Conservation (phyloP, 257 asterid species). For the Eustoma russellianum region DNA sequence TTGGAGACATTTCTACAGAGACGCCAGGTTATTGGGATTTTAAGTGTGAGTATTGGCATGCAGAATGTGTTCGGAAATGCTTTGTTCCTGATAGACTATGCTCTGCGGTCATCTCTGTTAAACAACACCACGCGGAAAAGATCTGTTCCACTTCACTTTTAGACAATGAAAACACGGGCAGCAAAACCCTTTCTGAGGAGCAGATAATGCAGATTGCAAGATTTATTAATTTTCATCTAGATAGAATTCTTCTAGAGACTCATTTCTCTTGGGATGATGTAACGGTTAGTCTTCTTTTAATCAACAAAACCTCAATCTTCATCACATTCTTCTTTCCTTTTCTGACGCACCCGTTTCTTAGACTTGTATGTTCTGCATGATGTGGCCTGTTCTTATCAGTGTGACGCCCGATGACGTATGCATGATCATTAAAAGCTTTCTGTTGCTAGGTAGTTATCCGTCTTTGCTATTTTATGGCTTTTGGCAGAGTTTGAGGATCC, state of each 20-base stretch:
- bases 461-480: constrained; percentile 4
- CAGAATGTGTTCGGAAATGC: constrained; percentile 52
- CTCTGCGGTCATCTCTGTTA: constrained; percentile 51
- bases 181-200: constrained; percentile 24
- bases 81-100: constrained; percentile 46
- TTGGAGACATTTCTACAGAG: constrained; percentile 19
- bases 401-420: background rate
- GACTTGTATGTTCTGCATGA: no score
- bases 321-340: background rate
- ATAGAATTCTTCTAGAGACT: constrained; percentile 45
- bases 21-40: constrained; percentile 48
- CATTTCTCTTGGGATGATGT: constrained; percentile 64
- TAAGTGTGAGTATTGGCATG: constrained; percentile 63
- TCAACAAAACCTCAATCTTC: background rate
- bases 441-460: background rate
- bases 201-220: constrained; percentile 39
- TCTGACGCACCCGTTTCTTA: no score
- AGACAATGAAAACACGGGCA: constrained; percentile 15
- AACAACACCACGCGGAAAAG: constrained; percentile 37
- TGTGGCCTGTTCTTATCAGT: no score
- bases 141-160: constrained; percentile 24
- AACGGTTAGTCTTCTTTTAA: constrained; percentile 44
- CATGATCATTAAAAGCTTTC: no score
- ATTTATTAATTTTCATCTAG: constrained; percentile 60
- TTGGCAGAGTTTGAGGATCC: constrained; percentile 68